Percentiles rank a stretch among this genome's conserved stretches.
Evolutionary conservation across 2,329 filamentous ascomycete genomes (phyloP).

Genomic region (Colletotrichum lentis): DNA sequence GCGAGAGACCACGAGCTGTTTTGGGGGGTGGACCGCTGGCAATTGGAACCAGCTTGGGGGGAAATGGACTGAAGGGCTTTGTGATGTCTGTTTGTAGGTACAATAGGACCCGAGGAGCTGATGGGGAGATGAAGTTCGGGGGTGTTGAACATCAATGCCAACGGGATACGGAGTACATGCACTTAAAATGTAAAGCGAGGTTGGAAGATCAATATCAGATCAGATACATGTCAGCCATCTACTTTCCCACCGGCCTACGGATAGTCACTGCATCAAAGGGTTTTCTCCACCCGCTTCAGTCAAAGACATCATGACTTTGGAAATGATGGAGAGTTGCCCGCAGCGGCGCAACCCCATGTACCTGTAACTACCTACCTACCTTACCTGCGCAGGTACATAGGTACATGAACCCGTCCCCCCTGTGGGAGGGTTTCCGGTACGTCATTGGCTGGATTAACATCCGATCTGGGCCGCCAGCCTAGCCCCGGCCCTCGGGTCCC

Average conservation of each 20-base stretch:
- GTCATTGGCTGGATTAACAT: conserved; percentile 29
- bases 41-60: too few species aligned
- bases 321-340: conserved; percentile 1
- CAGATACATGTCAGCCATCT: too few species aligned
- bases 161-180: neutral
- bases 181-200: neutral
- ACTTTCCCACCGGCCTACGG: neutral
- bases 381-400: too few species aligned
- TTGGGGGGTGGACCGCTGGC: too few species aligned
- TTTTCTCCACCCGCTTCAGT: conserved; percentile 22
- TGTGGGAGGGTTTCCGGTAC: conserved; percentile 12
- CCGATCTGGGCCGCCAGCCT: neutral
- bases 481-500: neutral
- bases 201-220: neutral
- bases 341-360: neutral
- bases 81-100: too few species aligned
- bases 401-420: too few species aligned
- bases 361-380: neutral
- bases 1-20: too few species aligned
- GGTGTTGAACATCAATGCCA: neutral
- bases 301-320: conserved; percentile 39
- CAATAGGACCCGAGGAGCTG: too few species aligned
- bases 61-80: too few species aligned
- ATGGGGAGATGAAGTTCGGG: too few species aligned
- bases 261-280: conserved; percentile 5